Base-by-base conservation (phyloP, 306 rosid species). In the Glycine tomentella region DNA sequence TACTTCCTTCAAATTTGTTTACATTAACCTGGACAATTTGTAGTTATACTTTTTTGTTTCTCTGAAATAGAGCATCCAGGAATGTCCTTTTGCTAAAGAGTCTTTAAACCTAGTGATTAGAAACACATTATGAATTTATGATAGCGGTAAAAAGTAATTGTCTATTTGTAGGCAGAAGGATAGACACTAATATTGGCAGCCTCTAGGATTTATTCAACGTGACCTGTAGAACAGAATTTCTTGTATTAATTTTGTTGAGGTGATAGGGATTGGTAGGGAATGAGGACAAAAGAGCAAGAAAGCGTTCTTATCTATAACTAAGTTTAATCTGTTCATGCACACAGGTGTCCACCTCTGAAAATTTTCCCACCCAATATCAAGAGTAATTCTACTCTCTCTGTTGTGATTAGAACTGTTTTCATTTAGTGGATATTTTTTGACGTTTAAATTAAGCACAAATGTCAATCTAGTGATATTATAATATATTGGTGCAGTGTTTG, bases 21-120 rank as follows among this genome's bases (percentile, higher is more conserved):
- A n/a, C 81, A 40, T 31, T 74, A 59, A 33, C 69, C 40, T 48
- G 53, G 56, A 77, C 16, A 65, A 6, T 69, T 55, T 80, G 5
- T 51, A 36, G 34, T 53, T 45, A 33, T 56, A 33, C 49, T 17
- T 71, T 59, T 78, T 61, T 55, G 14, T 70, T 70, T 49, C 57
- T 66, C 63, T 34, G 55, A 48, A 38, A 25, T 58, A 17, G 80
- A 58, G 12, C 51, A 2, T 42, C 5, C 38, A 9, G 38, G 17
- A 86, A n/a, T 83, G 76, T 73, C 33, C 38, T 57, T 72, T 48
- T 65, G 72, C 67, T 84, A 6, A 4, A 36, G 77, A 45, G 57
- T 56, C 33, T 76, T 55, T 56, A 64, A 72, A 72, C 50, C 45
- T 8, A 20, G 45, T 53, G 4, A 52, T 61, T 68, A 14, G 36